Evolutionary conservation across 768 basidiomycete genomes (phyloP), one percentile per base, ranked within the genome.

Genomic region (Xerocomus potaroensis): DNA sequence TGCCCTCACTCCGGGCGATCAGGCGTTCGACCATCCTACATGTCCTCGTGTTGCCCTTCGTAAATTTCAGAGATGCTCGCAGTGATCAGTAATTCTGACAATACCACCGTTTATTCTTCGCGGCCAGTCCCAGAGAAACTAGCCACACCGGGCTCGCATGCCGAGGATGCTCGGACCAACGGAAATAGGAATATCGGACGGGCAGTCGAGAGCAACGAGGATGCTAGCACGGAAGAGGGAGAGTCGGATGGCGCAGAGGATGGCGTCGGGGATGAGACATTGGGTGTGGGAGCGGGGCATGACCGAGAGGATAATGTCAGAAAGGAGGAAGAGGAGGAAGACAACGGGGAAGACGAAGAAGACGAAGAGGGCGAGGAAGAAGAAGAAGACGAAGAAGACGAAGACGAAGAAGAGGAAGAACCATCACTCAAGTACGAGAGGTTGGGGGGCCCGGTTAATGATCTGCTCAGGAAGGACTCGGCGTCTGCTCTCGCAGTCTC

Each of bases 371-470:
- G 61, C 1, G 66, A 61, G 0, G 68, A 67, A 0, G 71, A 69
- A 0, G 73, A 68, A 1, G 72, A 68, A 0, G 81, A 75, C 0
- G 79, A 79, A 0, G 80, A 80, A 0, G 77, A 77, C 0, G 83
- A 81, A 0, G 82, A 83, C 0, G 84, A 84, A 0, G 92, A 92
- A 2, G 91, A 94, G 22, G 90, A 93, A 16, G 93, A 95, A 69
- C 93, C 89, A 29, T 78, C 87, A 0, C 74, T 98, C 58, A 98
- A 97, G 64, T 98, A 97, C 60, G 83, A 88, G 55, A 81, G 87
- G 35, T 77, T 96, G 44, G 76, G 77, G 19, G 88, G 90, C 2
- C 68, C 77, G 0, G 69, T 87, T 23, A 79, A 80, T 4, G 87
- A 90, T 56, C 69, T 96, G 23, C 76, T 97, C 45, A 83, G 81